phyloP scores from a whole-genome alignment of 2,329 filamentous ascomycete genomes.

The Davidsoniella virescens region DNA sequence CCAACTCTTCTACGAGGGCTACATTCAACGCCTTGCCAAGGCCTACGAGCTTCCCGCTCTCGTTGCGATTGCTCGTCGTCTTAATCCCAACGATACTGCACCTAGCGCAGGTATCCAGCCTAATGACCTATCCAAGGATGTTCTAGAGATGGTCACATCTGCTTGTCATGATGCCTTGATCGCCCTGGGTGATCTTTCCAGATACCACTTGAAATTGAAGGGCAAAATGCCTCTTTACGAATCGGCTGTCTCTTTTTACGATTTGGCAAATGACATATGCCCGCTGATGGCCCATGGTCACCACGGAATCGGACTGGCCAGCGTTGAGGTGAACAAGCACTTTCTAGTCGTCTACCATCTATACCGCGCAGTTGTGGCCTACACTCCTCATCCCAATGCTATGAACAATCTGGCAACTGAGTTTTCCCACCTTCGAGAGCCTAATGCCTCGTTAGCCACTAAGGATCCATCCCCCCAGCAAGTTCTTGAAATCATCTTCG shows the following conservation, averaged over 20 bases:
- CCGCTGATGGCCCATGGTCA: conserved; percentile 68
- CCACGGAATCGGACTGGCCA: conserved; percentile 82
- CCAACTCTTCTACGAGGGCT: conserved; percentile 76
- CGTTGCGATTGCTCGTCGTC: conserved; percentile 22
- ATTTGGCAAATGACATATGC: conserved; percentile 60
- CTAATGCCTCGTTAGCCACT: conserved; percentile 20
- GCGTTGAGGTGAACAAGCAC: conserved; percentile 60
- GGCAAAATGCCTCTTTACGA: conserved; percentile 62
- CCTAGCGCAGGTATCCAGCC: conserved; percentile 15
- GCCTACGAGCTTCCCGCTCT: conserved; percentile 39
- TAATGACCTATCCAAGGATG: conserved; percentile 28
- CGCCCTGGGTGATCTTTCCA: conserved; percentile 74
- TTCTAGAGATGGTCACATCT: conserved; percentile 44
- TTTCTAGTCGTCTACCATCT: conserved; percentile 79
- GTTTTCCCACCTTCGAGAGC: conserved; percentile 37
- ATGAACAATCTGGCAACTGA: conserved; percentile 62
- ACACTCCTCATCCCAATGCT: conserved; percentile 59
- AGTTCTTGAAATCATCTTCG: conserved; percentile 64
- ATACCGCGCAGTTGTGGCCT: conserved; percentile 63
- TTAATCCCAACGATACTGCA: conserved; percentile 6
- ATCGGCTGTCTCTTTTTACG: conserved; percentile 69
- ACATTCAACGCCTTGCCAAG: conserved; percentile 59
- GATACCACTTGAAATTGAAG: conserved; percentile 65
- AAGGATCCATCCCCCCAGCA: conserved; percentile 29
- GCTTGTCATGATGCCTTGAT: conserved; percentile 75